phyloP scores from a whole-genome alignment of 2,329 filamentous ascomycete species.

The Xenosphaeropsis pyriputrescens region DNA sequence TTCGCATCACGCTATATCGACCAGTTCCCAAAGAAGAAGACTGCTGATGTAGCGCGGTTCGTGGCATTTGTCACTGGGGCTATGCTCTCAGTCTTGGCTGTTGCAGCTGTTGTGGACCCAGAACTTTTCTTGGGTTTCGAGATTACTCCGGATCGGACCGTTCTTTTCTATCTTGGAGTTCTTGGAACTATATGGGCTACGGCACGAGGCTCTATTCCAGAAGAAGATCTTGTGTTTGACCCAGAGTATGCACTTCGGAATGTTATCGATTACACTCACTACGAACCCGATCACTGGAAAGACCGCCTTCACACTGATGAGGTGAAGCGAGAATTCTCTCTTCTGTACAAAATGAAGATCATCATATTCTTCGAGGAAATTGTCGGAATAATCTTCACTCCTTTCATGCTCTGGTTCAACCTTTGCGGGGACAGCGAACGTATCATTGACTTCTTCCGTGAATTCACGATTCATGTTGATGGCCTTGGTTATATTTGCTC shows the following conservation, averaged over 20 bases:
- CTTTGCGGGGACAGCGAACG: slow-evolving; percentile 81
- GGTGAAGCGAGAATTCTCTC: slow-evolving; percentile 78
- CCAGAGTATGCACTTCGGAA: slow-evolving; percentile 79
- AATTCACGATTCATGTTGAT: slow-evolving; percentile 95
- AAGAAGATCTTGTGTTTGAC: slow-evolving; percentile 81
- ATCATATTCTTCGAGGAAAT: slow-evolving; percentile 89
- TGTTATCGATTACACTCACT: slow-evolving; percentile 87
- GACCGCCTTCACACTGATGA: slow-evolving; percentile 85
- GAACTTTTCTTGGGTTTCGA: slow-evolving; percentile 88
- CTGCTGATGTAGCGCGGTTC: slow-evolving; percentile 69
- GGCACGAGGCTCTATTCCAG: slow-evolving; percentile 69
- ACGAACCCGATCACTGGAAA: slow-evolving; percentile 80
- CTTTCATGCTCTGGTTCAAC: slow-evolving; percentile 75
- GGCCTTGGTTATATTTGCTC: slow-evolving; percentile 93
- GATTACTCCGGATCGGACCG: slow-evolving; percentile 75
- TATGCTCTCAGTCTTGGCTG: slow-evolving; percentile 68
- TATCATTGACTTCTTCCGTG: slow-evolving; percentile 93
- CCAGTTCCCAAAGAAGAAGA: slow-evolving; percentile 93
- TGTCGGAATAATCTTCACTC: slow-evolving; percentile 81
- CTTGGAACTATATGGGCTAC: slow-evolving; percentile 74
- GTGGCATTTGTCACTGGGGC: slow-evolving; percentile 80
- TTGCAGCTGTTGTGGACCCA: slow-evolving; percentile 76
- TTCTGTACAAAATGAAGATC: slow-evolving; percentile 83
- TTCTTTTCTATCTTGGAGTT: slow-evolving; percentile 78
- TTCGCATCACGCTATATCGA: slow-evolving; percentile 87